Conservation (phyloP, 2,329 filamentous ascomycete genomes). For the Huntiella omanensis region DNA sequence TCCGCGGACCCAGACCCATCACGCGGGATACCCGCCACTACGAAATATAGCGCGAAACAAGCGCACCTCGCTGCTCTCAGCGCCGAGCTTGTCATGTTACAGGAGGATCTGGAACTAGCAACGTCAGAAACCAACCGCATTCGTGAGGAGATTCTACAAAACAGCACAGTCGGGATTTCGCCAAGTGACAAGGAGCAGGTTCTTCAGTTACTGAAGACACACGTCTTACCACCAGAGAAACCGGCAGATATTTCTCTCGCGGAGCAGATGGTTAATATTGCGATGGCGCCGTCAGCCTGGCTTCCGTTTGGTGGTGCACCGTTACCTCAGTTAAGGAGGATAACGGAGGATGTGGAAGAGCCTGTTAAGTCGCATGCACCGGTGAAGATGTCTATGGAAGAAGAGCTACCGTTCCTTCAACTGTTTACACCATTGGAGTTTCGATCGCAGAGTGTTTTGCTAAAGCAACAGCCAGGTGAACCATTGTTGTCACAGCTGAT, state of each 20-base stretch:
- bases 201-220: conserved; percentile 13
- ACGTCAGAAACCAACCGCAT: conserved; percentile 39
- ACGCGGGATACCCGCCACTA: conserved; percentile 23
- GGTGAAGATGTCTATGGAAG: conserved; percentile 37
- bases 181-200: conserved; percentile 4
- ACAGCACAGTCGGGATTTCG: not conserved
- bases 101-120: conserved; percentile 37
- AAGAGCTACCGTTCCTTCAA: conserved; percentile 50
- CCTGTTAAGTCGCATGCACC: conserved; percentile 42
- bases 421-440: conserved; percentile 52
- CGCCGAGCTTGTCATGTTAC: conserved; percentile 35
- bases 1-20: conserved; percentile 15
- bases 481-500: conserved; percentile 34
- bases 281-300: conserved; percentile 31
- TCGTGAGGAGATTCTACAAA: conserved; percentile 17
- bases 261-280: conserved; percentile 27
- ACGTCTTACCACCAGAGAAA: conserved; percentile 21
- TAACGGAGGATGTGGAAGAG: not conserved
- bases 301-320: conserved; percentile 28
- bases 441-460: conserved; percentile 30
- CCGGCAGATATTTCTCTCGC: conserved; percentile 16
- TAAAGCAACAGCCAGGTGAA: conserved; percentile 14
- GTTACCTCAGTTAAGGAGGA: not conserved
- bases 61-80: conserved; percentile 32
- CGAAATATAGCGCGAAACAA: conserved; percentile 30